phyloP scores from a whole-genome alignment of 352 stramenopile species.

The Phytophthora sp. region DNA sequence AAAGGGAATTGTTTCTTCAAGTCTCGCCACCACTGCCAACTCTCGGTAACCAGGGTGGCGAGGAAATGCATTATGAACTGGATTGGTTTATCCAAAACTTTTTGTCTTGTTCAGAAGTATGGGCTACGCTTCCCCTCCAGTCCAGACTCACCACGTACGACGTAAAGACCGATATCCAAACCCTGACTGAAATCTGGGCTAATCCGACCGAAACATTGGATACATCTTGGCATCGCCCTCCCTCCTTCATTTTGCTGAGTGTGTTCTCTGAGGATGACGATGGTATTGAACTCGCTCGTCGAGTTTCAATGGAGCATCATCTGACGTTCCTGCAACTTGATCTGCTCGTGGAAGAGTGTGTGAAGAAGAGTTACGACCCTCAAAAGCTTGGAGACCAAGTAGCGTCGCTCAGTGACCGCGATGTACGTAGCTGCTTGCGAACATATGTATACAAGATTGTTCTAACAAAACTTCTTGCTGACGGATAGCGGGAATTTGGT shows the following conservation, averaged over 20 bases:
- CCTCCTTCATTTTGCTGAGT: conserved; percentile 35
- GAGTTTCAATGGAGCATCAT: conserved; percentile 45
- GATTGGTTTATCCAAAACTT: conserved; percentile 36
- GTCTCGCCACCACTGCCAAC: neutral
- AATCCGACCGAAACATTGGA: conserved; percentile 17
- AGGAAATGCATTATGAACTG: conserved; percentile 35
- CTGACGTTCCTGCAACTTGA: conserved; percentile 51
- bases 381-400: conserved; percentile 51
- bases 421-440: conserved; percentile 40
- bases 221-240: conserved; percentile 27
- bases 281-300: conserved; percentile 25
- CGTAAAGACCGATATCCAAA: conserved; percentile 23
- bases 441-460: neutral
- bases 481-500: conserved; percentile 53
- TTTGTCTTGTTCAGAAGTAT: conserved; percentile 32
- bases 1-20: conserved; percentile 30
- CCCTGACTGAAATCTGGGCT: conserved; percentile 14
- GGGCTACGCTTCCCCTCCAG: conserved; percentile 32
- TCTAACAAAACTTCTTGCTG: conserved; percentile 2
- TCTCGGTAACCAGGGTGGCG: conserved; percentile 1
- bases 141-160: conserved; percentile 23
- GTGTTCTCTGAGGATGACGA: conserved; percentile 40
- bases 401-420: conserved; percentile 41
- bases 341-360: conserved; percentile 54
- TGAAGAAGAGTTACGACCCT: conserved; percentile 58